Evolutionary conservation across 108 stramenopile species (phyloP).

Genomic region (Nannochloropsis salina): DNA sequence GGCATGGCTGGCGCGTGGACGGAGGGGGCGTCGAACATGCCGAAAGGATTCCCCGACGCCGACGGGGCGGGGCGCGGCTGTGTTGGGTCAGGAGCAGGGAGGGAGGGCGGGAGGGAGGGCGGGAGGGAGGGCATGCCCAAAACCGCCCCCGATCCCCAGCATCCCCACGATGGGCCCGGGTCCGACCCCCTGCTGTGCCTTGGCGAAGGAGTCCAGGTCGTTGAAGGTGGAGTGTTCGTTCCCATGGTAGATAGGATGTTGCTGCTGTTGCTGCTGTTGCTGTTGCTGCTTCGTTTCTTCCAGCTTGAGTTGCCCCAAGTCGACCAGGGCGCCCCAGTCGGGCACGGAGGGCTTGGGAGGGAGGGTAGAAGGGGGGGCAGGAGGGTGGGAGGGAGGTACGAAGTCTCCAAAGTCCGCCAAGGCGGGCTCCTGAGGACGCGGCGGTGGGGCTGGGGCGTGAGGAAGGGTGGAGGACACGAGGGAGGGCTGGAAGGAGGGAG

Average conservation of each 20-base stretch:
- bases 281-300: neutral
- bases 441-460: too few species aligned
- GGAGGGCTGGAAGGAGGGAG: neutral
- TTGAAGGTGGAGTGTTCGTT: neutral
- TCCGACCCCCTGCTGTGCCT: neutral
- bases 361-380: neutral
- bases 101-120: neutral
- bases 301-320: neutral
- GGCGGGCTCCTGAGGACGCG: neutral
- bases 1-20: neutral
- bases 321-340: neutral
- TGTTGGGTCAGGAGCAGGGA: neutral
- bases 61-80: neutral
- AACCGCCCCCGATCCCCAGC: neutral
- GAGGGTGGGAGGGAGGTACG: neutral
- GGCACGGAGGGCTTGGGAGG: neutral
- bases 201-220: neutral
- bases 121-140: conserved; percentile 10
- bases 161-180: neutral
- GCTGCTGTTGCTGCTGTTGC: neutral
- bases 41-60: neutral
- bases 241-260: neutral
- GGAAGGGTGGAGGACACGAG: too few species aligned
- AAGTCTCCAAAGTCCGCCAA: neutral
- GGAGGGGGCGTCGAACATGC: neutral